Evolutionary conservation across 352 stramenopile species (phyloP).

Genomic region (Globisporangium cederbergense): DNA sequence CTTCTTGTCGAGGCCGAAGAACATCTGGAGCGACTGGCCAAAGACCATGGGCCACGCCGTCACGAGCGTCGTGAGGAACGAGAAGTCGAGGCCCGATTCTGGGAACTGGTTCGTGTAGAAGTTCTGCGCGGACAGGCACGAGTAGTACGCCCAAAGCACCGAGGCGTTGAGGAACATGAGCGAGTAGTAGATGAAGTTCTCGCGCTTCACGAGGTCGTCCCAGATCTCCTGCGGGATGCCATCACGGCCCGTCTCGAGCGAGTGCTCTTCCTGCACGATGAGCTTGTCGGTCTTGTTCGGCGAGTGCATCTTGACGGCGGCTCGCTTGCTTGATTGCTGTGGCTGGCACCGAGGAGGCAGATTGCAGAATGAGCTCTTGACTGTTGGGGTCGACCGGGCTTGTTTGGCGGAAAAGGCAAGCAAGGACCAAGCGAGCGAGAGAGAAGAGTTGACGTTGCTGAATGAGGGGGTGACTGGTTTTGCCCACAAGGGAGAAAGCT

Average conservation of each 20-base stretch:
- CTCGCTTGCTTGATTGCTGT: background rate
- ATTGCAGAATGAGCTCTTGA: background rate
- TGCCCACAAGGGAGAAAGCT: background rate
- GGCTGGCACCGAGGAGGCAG: background rate
- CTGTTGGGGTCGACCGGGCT: background rate
- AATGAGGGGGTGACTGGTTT: background rate
- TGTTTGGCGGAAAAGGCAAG: background rate
- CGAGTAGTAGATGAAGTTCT: slow-evolving; percentile 55
- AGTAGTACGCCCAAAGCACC: slow-evolving; percentile 78
- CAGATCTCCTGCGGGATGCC: slow-evolving; percentile 58
- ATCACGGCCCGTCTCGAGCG: slow-evolving; percentile 31
- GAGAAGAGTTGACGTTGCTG: background rate
- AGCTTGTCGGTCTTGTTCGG: slow-evolving; percentile 42
- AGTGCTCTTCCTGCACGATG: slow-evolving; percentile 20
- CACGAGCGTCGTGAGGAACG: slow-evolving; percentile 60
- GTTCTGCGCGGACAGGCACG: slow-evolving; percentile 66
- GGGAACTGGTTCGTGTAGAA: slow-evolving; percentile 58
- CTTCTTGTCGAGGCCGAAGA: slow-evolving; percentile 61
- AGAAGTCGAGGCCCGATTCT: slow-evolving; percentile 47
- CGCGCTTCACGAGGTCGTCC: slow-evolving; percentile 50
- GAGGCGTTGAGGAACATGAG: slow-evolving; percentile 74
- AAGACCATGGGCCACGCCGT: slow-evolving; percentile 59
- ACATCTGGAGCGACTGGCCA: slow-evolving; percentile 51
- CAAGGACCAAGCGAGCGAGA: background rate
- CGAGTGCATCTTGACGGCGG: slow-evolving; percentile 15